phyloP scores from a whole-genome alignment of 1,284 basidiomycete species.

The Boletus chippewaensis region DNA sequence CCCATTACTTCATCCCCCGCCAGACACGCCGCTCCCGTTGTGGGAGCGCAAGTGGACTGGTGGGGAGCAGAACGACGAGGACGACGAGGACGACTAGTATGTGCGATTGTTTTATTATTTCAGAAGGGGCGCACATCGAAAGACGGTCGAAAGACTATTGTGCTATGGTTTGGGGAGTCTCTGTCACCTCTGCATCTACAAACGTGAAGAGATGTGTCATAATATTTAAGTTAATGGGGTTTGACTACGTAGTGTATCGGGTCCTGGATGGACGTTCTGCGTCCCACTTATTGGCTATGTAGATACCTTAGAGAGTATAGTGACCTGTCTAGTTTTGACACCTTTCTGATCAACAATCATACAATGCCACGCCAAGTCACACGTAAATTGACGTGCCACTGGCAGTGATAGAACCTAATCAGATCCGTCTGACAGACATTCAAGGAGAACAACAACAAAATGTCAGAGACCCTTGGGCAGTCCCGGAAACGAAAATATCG shows the following conservation, averaged over 20 bases:
- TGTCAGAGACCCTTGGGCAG: slow-evolving; percentile 19
- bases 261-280: not conserved
- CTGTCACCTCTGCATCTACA: slow-evolving; percentile 2
- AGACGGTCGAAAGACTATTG: not conserved
- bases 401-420: not conserved
- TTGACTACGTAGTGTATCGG: slow-evolving; percentile 10
- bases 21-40: slow-evolving; percentile 38
- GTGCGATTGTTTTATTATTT: not conserved
- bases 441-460: not conserved
- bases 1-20: slow-evolving; percentile 38
- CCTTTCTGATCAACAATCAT: no score
- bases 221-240: slow-evolving; percentile 29
- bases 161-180: not conserved
- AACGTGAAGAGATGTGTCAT: slow-evolving; percentile 12
- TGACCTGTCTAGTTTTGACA: no score
- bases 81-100: slow-evolving; percentile 20
- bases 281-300: slow-evolving; percentile 9
- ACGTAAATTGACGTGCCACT: not conserved
- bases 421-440: not conserved
- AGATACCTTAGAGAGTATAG: slow-evolving; percentile 20
- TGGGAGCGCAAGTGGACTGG: slow-evolving; percentile 79
- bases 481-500: slow-evolving; percentile 32
- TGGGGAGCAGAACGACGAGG: slow-evolving; percentile 48
- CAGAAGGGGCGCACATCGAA: not conserved
- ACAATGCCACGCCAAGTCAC: not conserved